Evolutionary conservation across 2,329 filamentous ascomycete species (phyloP), one percentile per base, ranked within the genome.

Genomic region (Fusarium falciforme): DNA sequence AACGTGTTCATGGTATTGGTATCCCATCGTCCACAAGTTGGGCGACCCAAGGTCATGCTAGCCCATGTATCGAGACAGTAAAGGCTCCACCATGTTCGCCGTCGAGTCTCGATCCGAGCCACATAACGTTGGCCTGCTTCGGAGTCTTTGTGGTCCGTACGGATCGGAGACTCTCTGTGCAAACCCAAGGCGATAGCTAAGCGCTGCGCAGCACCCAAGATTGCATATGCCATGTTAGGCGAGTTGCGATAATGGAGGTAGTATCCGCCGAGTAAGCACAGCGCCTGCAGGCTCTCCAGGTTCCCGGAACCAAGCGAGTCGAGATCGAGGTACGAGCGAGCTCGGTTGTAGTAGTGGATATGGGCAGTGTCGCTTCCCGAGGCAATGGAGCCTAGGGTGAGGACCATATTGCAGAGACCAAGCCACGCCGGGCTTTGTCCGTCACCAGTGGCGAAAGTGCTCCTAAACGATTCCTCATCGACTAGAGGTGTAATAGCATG

Each of bases 211-310:
- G 92, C 92, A 20, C 93, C 93, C 77, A 93, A 89, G 11, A 94
- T 86, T 27, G 92, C 90, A 79, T 93, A 93, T 17, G 92, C 93
- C 85, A 94, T 92, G 78, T 94, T 94, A 2, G 93, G 93, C 22
- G 92, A 88, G 82, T 94, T 94, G 76, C 93, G 90, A 78, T 94
- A 94, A 81, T 94, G 93, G 65, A 94, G 88, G 79, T 95, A 95
- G 83, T 91, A 93, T 31, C 93, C 93, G 44, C 92, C 92, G 76
- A 94, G 90, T 29, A 95, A 86, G 4, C 90, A 90, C 17, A 94
- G 82, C 1, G 93, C 91, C 79, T 95, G 93, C 4, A 94, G 87
- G 0, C 90, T 92, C 80, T 94, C 92, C n/a, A 94, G 90, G 52
- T 91, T 91, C 75, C 90, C 89, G 0, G 79, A 78, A 2, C 89